A percentile compares a stretch with the other conserved stretches of the same genome.
phyloP scores from a whole-genome alignment of 1,284 basidiomycete species.

The Termitomyces sp. region DNA sequence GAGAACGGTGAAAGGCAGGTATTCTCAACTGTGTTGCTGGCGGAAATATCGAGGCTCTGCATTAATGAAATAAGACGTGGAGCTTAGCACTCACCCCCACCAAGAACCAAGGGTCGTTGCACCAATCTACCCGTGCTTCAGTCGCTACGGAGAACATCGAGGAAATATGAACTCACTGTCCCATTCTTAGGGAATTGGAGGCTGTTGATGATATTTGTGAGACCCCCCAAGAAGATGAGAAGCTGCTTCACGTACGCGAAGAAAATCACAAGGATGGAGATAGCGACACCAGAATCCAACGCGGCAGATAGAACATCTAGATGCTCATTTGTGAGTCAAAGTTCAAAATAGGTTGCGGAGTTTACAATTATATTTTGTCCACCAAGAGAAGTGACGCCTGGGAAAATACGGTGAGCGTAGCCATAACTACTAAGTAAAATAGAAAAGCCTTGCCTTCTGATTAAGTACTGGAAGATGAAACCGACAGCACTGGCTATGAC shows the following conservation, averaged over 20 bases:
- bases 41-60: not conserved
- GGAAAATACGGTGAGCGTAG: not conserved
- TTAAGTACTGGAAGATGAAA: constrained; percentile 62
- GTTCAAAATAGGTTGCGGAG: not conserved
- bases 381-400: constrained; percentile 59
- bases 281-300: constrained; percentile 55
- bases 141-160: not conserved
- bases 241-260: constrained; percentile 30
- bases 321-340: too few relatives aligned
- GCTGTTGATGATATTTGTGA: constrained; percentile 12
- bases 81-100: constrained; percentile 40
- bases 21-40: constrained; percentile 33
- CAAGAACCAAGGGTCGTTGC: constrained; percentile 35
- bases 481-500: constrained; percentile 34
- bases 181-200: constrained; percentile 63
- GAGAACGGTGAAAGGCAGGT: not conserved
- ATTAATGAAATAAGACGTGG: not conserved
- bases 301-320: constrained; percentile 50
- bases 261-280: constrained; percentile 56
- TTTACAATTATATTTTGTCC: constrained; percentile 55
- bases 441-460: constrained; percentile 28
- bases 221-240: not conserved
- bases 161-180: constrained; percentile 12
- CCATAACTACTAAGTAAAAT: not conserved
- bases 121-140: constrained; percentile 34